Evolutionary conservation across 1,284 basidiomycete species (phyloP), one percentile per base, ranked within the genome.

Genomic region (Coniferiporia weirii): DNA sequence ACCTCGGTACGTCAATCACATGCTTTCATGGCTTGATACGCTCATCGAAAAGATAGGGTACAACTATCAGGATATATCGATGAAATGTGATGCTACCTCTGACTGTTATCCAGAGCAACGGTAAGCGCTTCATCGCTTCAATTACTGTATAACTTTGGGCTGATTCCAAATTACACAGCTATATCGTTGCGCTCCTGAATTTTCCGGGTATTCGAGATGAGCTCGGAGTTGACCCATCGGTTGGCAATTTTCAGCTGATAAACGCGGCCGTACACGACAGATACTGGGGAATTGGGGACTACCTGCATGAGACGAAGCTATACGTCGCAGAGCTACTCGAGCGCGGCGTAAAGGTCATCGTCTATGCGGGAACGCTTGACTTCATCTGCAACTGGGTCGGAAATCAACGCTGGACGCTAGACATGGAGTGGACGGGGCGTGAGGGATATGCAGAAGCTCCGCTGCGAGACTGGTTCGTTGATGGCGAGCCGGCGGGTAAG

Each of bases 341-440:
- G 67, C 81, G 89, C 32, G 84, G 83, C 0, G 75, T 95, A 27
- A 75, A 80, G 6, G 84, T 87, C 3, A 78, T 95, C 15, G 82
- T 92, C 61, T 91, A 91, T 65, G 86, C 84, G 4, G 89, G 89
- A 1, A 79, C 77, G 2, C 81, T 83, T 58, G 89, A 91, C 69
- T 89, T 79, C 77, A 84, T 88, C 61, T 91, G 88, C 68, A 91
- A 90, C 70, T 86, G 85, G 79, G 72, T 90, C 15, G 87, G 83
- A 1, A 89, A 89, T 66, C 81, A 87, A 65, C 71, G 76, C 9
- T 87, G 85, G 85, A 82, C 84, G 34, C 70, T 80, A 49, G 68
- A 65, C 1, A 73, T 90, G 63, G 78, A 84, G 63, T 89, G 87
- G 87, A 77, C 76, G n/a, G 83, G 84, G 1, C 73, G 81, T 62